Conservation (phyloP, 768 basidiomycete genomes). For the Krasilnikovozyma curviuscula region DNA sequence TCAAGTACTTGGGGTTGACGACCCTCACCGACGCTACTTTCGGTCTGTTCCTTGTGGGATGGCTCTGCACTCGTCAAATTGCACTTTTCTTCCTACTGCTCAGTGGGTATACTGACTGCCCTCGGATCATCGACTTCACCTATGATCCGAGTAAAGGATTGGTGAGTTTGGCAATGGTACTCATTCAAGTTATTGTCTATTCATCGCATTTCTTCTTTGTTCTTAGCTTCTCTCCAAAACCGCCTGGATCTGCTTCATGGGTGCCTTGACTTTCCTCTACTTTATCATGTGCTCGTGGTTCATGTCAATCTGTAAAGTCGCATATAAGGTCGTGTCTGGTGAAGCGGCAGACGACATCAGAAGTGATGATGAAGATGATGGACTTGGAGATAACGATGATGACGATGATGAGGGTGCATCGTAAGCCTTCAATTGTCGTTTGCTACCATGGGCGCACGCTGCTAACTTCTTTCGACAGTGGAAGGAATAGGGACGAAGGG, state of each 20-base stretch:
- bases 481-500: too few relatives aligned
- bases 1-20: conserved; percentile 54
- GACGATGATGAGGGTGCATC: too few relatives aligned
- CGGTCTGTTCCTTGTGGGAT: conserved; percentile 62
- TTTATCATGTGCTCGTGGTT: conserved; percentile 61
- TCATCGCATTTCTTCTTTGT: neutral
- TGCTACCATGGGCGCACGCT: too few relatives aligned
- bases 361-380: conserved; percentile 52
- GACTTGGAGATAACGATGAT: too few relatives aligned
- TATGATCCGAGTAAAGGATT: conserved; percentile 42
- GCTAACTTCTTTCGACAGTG: too few relatives aligned
- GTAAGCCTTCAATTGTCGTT: too few relatives aligned
- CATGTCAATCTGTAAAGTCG: conserved; percentile 60
- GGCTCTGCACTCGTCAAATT: conserved; percentile 76
- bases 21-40: conserved; percentile 57
- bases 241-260: conserved; percentile 34
- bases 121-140: conserved; percentile 33
- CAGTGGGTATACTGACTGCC: conserved; percentile 38
- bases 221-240: conserved; percentile 34
- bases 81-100: conserved; percentile 55
- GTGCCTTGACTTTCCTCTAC: conserved; percentile 23
- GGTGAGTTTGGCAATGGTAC: neutral
- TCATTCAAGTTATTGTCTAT: neutral
- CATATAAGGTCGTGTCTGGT: conserved; percentile 58
- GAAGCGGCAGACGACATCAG: conserved; percentile 61